These are phyloP conservation scores for Entomortierella beljakovae DNA, from an alignment of 192 early-diverging fungal genomes.

Conservation along the genomic window DNA sequence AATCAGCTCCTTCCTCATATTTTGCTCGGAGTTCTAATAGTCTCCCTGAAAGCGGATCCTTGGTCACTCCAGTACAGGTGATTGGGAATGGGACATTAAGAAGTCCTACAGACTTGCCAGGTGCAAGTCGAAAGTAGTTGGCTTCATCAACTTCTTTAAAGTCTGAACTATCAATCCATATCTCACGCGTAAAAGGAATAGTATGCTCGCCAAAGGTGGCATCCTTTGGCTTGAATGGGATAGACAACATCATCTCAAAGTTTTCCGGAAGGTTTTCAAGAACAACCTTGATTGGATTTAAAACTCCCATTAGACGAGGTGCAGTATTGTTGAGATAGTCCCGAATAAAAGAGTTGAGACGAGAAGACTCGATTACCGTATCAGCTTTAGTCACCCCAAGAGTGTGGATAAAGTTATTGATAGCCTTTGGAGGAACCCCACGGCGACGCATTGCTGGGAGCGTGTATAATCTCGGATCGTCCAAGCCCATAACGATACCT, in stretches of 20 bases:
- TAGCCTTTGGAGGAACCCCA: conserved; percentile 96
- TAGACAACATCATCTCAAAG: conserved; percentile 77
- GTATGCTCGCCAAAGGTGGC: conserved; percentile 83
- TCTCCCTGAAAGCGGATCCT: conserved; percentile 78
- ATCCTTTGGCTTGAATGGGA: conserved; percentile 93
- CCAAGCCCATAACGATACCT: conserved; percentile 86
- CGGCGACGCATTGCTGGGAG: conserved; percentile 94
- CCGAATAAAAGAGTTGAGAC: conserved; percentile 94
- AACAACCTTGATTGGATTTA: conserved; percentile 90
- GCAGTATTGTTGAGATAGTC: conserved; percentile 93
- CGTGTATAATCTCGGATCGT: conserved; percentile 98
- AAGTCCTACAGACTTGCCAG: conserved; percentile 94
- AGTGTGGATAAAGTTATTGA: conserved; percentile 98
- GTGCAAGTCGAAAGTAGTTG: conserved; percentile 95
- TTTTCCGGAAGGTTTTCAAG: conserved; percentile 90
- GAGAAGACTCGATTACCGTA: conserved; percentile 83
- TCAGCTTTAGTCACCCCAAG: conserved; percentile 90
- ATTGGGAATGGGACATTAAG: conserved; percentile 89
- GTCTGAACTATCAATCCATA: conserved; percentile 96
- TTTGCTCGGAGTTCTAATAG: conserved; percentile 85
- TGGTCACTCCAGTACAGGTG: conserved; percentile 81
- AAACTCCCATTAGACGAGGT: conserved; percentile 92
- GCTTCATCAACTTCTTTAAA: conserved; percentile 94
- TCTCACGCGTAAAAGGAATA: conserved; percentile 91
- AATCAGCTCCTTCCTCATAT: conserved; percentile 76